Percentiles rank a stretch among this genome's conserved stretches.
Conservation (phyloP, 2,329 filamentous ascomycete genomes). For the Dactylellina drechsleri region DNA sequence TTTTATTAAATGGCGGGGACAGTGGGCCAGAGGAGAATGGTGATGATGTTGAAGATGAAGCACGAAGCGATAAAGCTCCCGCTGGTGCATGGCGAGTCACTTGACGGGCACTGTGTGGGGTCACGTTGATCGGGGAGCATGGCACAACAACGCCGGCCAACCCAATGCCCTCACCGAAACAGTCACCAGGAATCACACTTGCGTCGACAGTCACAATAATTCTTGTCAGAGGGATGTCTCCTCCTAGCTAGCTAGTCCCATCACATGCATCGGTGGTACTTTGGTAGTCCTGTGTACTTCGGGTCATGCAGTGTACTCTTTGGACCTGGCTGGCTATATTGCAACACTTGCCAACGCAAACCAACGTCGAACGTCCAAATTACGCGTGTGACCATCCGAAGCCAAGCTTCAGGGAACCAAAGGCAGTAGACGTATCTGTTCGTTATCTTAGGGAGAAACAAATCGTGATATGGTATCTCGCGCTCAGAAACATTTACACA, state of each 20-base stretch:
- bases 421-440: slow-evolving; percentile 3
- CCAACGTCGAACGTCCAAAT: not conserved
- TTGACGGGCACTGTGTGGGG: slow-evolving; percentile 13
- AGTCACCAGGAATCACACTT: too few species aligned
- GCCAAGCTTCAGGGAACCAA: not conserved
- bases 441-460: slow-evolving; percentile 22
- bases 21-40: too few species aligned
- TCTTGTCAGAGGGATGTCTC: too few species aligned
- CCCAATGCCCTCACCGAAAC: too few species aligned
- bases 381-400: not conserved
- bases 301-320: not conserved
- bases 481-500: slow-evolving; percentile 37
- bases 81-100: not conserved
- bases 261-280: too few species aligned
- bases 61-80: too few species aligned
- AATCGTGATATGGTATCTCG: slow-evolving; percentile 50
- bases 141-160: not conserved
- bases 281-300: not conserved
- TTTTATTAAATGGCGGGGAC: not conserved
- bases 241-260: too few species aligned
- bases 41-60: too few species aligned
- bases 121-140: slow-evolving; percentile 15
- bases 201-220: too few species aligned
- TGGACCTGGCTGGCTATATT: not conserved
- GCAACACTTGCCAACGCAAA: slow-evolving; percentile 3